phyloP scores from a whole-genome alignment of 768 basidiomycete genomes.

The Strobilomyces confusus region DNA sequence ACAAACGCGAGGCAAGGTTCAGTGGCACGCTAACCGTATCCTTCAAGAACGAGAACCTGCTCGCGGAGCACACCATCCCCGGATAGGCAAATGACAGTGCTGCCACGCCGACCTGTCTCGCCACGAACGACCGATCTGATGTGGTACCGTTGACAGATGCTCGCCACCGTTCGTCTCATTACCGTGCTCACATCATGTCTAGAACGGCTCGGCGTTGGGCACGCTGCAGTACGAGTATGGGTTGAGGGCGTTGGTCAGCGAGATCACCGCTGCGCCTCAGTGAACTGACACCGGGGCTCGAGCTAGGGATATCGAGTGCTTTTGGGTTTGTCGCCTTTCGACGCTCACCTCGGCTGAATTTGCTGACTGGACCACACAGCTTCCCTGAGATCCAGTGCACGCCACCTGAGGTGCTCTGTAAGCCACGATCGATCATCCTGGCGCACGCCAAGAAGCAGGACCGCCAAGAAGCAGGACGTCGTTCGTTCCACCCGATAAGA shows the following conservation, averaged over 20 bases:
- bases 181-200: conserved; percentile 59
- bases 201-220: conserved; percentile 57
- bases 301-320: conserved; percentile 47
- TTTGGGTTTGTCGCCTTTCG: conserved; percentile 41
- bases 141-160: conserved; percentile 32
- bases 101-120: background rate
- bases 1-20: conserved; percentile 21
- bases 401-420: conserved; percentile 38
- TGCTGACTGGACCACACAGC: conserved; percentile 15
- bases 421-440: conserved; percentile 46
- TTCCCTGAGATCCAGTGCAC: conserved; percentile 33
- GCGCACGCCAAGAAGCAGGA: conserved; percentile 36
- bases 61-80: conserved; percentile 38
- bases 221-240: conserved; percentile 63
- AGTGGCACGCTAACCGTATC: conserved; percentile 43
- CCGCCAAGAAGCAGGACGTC: too few species aligned
- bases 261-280: conserved; percentile 46
- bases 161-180: conserved; percentile 61
- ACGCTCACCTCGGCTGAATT: background rate
- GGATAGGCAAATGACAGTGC: conserved; percentile 26
- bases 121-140: background rate
- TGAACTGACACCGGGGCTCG: conserved; percentile 53
- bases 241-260: conserved; percentile 51
- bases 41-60: conserved; percentile 63
- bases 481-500: background rate